phyloP scores from a whole-genome alignment of 2,329 filamentous ascomycete genomes.

The Colletotrichum somersetense region DNA sequence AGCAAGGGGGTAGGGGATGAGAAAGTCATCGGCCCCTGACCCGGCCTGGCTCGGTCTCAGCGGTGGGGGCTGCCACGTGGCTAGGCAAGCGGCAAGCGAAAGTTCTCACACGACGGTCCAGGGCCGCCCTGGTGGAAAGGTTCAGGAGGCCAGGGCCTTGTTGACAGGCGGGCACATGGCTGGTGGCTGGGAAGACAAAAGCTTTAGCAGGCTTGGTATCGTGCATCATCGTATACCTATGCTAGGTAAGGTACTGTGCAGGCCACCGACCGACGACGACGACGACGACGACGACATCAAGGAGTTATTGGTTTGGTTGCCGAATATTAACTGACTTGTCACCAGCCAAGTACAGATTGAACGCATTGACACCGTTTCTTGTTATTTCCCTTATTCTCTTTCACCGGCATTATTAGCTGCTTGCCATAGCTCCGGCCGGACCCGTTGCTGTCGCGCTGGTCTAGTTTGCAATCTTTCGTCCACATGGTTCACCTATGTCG shows the following conservation, averaged over 20 bases:
- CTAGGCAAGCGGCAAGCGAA: conserved; percentile 33
- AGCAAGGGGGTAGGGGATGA: not conserved
- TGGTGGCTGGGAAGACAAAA: conserved; percentile 10
- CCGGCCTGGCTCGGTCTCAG: conserved; percentile 24
- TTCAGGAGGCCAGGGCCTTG: conserved; percentile 9
- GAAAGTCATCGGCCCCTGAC: not conserved
- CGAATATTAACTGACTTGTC: too few species aligned
- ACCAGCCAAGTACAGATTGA: too few species aligned
- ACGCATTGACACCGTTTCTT: not conserved
- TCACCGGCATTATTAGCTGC: too few species aligned
- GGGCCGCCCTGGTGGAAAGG: conserved; percentile 21
- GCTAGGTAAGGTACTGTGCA: too few species aligned
- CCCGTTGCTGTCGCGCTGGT: not conserved
- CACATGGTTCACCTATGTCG: not conserved
- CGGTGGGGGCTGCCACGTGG: conserved; percentile 40
- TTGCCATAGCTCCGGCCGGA: too few species aligned
- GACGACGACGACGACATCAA: not conserved
- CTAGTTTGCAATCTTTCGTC: conserved; percentile 12
- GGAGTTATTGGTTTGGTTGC: too few species aligned
- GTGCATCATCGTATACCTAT: too few species aligned
- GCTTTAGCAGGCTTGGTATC: too few species aligned
- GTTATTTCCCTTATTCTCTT: not conserved
- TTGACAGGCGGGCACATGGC: conserved; percentile 36
- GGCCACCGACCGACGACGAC: not conserved
- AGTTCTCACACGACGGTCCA: conserved; percentile 19